Base-by-base conservation (phyloP, 106 monocot genomes). In the Acorus calamus region DNA sequence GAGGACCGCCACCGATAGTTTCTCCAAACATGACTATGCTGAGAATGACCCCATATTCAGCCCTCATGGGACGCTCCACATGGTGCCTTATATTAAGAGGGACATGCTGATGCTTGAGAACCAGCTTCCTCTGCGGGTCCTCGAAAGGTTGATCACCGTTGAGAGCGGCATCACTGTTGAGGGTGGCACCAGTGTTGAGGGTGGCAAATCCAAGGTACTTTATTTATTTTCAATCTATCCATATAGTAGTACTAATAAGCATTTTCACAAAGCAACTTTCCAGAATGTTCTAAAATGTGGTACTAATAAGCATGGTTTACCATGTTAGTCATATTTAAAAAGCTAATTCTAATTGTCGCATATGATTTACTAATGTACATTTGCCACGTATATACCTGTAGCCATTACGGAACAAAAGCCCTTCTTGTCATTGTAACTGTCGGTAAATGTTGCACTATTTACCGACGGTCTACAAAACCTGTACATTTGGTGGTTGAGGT, bases 41-140 rank as follows among this genome's bases (percentile, higher is more conserved):
- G 28, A 28, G 28, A 28, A 28, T 28, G 28, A 28, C 56, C 74
- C 74, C 41, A 13, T 62, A 0, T 74, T 74, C 49, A 68, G 75
- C 55, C 3, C 7, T 3, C 61, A 69, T 45, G 69, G 68, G 49
- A 44, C 56, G 4, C 43, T 6, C 7, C 62, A 50, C 44, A 62
- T n/a, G 45, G 46, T 63, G 50, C 62, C 75, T 42, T 68, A 68
- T 14, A 62, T 75, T 3, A 68, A 58, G 56, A 61, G 75, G 51
- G 75, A 75, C 49, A 68, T 75, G 68, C 62, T 69, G 2, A 12
- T 75, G 47, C 52, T 75, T 5, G 69, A 75, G n/a, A 75, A 75
- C 67, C 75, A 75, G 14, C 54, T 75, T 2, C 75, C 75, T 0
- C 49, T 75, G 28, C 13, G 55, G 8, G 59, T 69, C 7, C 75